Percentiles rank a stretch among this genome's conserved stretches.
Evolutionary conservation across 495 filamentous ascomycete genomes (phyloP).

Genomic region (Penicillium paxilli): DNA sequence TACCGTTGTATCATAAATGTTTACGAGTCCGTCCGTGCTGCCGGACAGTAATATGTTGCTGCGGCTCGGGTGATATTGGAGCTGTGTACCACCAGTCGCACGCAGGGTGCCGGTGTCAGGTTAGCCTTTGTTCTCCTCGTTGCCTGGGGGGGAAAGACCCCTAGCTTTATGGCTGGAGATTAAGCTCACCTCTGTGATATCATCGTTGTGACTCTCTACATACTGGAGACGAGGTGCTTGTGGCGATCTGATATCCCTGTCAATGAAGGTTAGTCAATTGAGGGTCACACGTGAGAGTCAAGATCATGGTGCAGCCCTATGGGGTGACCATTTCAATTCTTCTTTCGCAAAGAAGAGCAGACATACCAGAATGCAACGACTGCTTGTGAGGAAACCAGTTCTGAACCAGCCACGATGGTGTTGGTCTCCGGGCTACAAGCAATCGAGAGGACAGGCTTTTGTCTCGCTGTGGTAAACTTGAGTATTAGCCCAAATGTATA

Average conservation of each 20-base stretch:
- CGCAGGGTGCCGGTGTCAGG: conserved; percentile 12
- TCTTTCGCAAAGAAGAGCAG: too few relatives aligned
- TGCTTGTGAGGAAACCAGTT: conserved; percentile 71
- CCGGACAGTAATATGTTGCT: conserved; percentile 73
- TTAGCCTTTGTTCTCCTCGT: conserved; percentile 2
- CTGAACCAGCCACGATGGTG: conserved; percentile 73
- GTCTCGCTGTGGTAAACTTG: conserved; percentile 30
- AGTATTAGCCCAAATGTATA: conserved; percentile 5
- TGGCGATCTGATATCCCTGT: conserved; percentile 68
- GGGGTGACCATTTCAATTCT: background rate
- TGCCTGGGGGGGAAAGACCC: background rate
- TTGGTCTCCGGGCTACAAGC: conserved; percentile 58
- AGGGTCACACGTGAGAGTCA: background rate
- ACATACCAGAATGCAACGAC: conserved; percentile 72
- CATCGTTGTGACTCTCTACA: conserved; percentile 87
- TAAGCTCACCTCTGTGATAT: conserved; percentile 71
- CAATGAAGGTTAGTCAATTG: conserved; percentile 33
- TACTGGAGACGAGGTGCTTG: conserved; percentile 59
- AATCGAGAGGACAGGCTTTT: conserved; percentile 65
- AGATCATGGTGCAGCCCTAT: background rate
- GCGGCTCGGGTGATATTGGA: conserved; percentile 68
- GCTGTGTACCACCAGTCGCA: conserved; percentile 35
- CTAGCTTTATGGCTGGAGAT: background rate
- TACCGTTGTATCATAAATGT: conserved; percentile 74
- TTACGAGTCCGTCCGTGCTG: conserved; percentile 90